Evolutionary conservation across 768 basidiomycete species (phyloP).

Genomic region (Leccinum arenicola): DNA sequence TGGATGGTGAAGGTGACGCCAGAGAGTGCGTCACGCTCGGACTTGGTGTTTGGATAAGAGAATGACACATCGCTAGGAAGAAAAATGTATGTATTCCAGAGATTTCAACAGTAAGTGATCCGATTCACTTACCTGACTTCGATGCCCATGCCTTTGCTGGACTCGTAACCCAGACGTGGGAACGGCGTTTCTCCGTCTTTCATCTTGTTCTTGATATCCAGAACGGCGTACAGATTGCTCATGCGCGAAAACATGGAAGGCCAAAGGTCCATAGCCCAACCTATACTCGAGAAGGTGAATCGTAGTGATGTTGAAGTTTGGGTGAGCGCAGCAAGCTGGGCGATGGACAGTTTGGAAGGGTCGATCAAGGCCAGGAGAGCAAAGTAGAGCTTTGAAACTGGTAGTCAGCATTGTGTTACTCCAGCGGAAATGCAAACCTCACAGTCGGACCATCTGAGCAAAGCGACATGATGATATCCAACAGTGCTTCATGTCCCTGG

Average conservation of each 20-base stretch:
- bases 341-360: conserved; percentile 27
- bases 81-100: too few species aligned
- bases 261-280: conserved; percentile 1
- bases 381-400: conserved; percentile 20
- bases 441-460: conserved; percentile 20
- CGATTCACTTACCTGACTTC: conserved; percentile 16
- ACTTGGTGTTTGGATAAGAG: conserved; percentile 43
- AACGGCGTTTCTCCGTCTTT: conserved; percentile 25
- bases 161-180: conserved; percentile 19
- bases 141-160: conserved; percentile 14
- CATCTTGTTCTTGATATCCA: conserved; percentile 23
- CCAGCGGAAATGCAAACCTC: neutral
- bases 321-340: conserved; percentile 31
- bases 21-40: conserved; percentile 22
- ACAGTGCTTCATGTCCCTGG: conserved; percentile 1
- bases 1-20: conserved; percentile 29
- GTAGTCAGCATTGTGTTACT: neutral
- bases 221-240: conserved; percentile 21
- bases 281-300: conserved; percentile 20
- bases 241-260: conserved; percentile 20
- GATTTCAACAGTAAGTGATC: too few species aligned
- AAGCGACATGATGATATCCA: conserved; percentile 3
- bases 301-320: conserved; percentile 25
- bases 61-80: conserved; percentile 50
- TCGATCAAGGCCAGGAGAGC: conserved; percentile 25